Evolutionary conservation across 2,329 filamentous ascomycete species (phyloP), one percentile per base, ranked within the genome.

Genomic region (Apiospora arundinis): DNA sequence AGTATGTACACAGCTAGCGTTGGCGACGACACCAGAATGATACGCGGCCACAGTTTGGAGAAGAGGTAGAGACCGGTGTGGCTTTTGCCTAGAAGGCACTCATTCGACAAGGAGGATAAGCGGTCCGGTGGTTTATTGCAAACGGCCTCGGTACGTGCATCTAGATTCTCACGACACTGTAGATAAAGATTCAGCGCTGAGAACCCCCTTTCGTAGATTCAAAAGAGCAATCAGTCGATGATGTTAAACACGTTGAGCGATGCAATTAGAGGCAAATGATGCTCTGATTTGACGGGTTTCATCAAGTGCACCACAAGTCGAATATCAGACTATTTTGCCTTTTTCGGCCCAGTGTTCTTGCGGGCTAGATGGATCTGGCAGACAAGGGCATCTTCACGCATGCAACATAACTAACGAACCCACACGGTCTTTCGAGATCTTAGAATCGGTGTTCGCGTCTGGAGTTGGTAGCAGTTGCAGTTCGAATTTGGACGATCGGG

Each of bases 401-500:
- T 60, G 28, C 28, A n/a, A 37, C 28, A 40, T 40, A 5, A 40
- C 32, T 14, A 40, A 4, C 32, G 9, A 63, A 63, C 5, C 28
- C 56, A 63, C 56, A 23, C 21, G 56, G 32, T 32, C 56, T n/a
- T 63, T 60, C 32, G 56, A 63, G 32, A 28, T 40, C 56, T 63
- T 23, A 40, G 21, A 63, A 63, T 63, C 32, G 9, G 52, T 14
- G 28, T 40, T 63, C 56, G 56, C 56, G 32, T 63, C 56, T 63
- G 32, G 32, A 63, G 56, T 21, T 63, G 56, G 56, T 63, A 63
- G 56, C 56, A 63, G 32, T 45, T 21, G 56, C 56, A 63, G 56
- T 40, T 37, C 28, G 28, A 60, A 37, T 60, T 52, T 67, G 66
- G 45, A 48, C 32, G 66, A 67, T 67, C 66, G 66, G 66, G 66